A percentile compares a stretch with the other conserved stretches of the same genome.
phyloP scores from a whole-genome alignment of 2,329 filamentous ascomycete genomes.

The Cladosporium sphaerospermum region DNA sequence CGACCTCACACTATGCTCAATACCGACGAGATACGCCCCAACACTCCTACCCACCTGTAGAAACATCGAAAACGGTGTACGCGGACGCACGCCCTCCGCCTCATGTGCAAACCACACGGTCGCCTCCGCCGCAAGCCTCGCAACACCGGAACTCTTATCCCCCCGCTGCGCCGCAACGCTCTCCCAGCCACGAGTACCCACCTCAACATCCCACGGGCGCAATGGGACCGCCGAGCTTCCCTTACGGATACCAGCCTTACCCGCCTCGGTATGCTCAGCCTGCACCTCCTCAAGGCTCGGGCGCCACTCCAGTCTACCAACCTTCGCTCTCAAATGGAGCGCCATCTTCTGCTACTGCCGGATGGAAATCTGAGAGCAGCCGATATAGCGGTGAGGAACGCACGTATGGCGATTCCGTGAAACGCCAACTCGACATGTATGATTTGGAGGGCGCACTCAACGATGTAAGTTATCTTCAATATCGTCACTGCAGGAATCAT shows the following conservation, averaged over 20 bases:
- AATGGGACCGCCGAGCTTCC: constrained; percentile 32
- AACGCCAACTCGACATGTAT: constrained; percentile 57
- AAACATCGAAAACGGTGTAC: neutral
- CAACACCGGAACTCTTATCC: constrained; percentile 5
- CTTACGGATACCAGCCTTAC: constrained; percentile 37
- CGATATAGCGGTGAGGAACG: constrained; percentile 12
- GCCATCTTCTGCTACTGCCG: constrained; percentile 30
- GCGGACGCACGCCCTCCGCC: constrained; percentile 21
- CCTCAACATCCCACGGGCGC: constrained; percentile 30
- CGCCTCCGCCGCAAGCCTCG: constrained; percentile 16
- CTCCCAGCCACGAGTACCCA: constrained; percentile 33
- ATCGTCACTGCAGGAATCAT: neutral
- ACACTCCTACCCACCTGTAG: neutral
- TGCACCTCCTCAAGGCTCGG: constrained; percentile 28
- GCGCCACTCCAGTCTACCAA: constrained; percentile 36
- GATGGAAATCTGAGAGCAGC: constrained; percentile 33
- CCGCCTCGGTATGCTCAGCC: constrained; percentile 37
- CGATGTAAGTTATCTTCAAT: constrained; percentile 32
- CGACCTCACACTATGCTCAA: constrained; percentile 2
- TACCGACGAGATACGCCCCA: constrained; percentile 9
- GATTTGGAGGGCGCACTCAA: constrained; percentile 51
- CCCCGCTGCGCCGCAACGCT: constrained; percentile 15
- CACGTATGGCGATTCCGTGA: constrained; percentile 46
- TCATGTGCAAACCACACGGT: constrained; percentile 28
- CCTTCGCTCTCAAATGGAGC: constrained; percentile 37